A percentile compares a stretch with the other conserved stretches of the same genome.
phyloP scores from a whole-genome alignment of 2,329 filamentous ascomycete species.

The Fusarium verrucosum region DNA sequence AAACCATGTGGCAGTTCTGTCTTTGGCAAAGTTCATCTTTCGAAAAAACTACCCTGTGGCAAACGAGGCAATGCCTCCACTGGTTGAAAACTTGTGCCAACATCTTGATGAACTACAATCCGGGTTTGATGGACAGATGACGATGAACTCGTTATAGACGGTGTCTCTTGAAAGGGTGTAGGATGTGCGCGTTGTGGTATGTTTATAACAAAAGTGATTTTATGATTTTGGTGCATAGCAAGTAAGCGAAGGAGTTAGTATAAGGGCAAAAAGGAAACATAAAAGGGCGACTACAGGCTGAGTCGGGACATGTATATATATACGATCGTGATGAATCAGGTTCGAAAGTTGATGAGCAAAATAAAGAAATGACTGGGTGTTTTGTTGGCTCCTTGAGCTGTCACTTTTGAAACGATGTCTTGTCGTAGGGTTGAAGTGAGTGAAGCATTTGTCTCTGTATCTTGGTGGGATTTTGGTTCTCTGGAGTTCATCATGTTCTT shows the following conservation, averaged over 20 bases:
- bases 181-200: background rate
- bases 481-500: background rate
- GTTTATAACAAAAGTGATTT: constrained; percentile 18
- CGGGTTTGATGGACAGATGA: background rate
- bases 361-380: background rate
- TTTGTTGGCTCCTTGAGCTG: background rate
- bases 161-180: background rate
- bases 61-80: constrained; percentile 33
- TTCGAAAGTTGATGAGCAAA: background rate
- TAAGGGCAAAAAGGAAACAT: constrained; percentile 14
- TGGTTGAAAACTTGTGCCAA: constrained; percentile 35
- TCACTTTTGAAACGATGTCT: background rate
- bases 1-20: constrained; percentile 24
- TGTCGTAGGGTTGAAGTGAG: background rate
- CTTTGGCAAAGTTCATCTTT: constrained; percentile 26
- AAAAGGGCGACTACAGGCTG: background rate
- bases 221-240: background rate
- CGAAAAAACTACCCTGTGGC: constrained; percentile 34
- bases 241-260: constrained; percentile 37
- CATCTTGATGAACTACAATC: constrained; percentile 33
- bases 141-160: background rate
- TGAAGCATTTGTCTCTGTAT: background rate
- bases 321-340: background rate
- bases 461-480: background rate
- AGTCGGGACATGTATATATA: background rate